Base-by-base conservation (phyloP, 2,329 filamentous ascomycete species). In the Clarireedia hainanense region DNA sequence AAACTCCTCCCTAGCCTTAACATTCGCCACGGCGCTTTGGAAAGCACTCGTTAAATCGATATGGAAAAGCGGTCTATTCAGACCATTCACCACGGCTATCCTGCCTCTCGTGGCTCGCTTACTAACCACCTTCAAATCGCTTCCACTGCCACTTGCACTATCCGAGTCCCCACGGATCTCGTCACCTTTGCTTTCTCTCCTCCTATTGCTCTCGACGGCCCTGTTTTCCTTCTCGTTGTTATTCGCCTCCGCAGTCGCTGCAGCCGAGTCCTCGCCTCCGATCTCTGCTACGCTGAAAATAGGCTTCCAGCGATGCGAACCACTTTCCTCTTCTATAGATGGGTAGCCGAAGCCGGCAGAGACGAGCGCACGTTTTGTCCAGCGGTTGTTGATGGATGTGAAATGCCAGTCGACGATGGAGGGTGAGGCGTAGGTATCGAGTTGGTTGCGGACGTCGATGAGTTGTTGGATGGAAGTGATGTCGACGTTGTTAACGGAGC, bases 251-350 rank as follows among this genome's bases (percentile, higher is more conserved):
- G 88, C 88, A 6, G 76, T 76, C 0, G 82, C 82, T 1, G 86
- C 86, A 0, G 88, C 88, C 4, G 85, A 89, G 52, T 83, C 73
- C 4, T 76, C 74, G 20, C 90, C 86, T 59, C 89, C 84, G 61
- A 95, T 84, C 67, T 96, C 90, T 2, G 92, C 89, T 23, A 97
- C 90, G 67, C 84, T 91, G 76, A 96, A 97, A 61, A 97, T 91
- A n/a, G 91, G 89, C 69, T 89, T 91, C 92, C 91, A 97, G 57
- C 88, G 81, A 60, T 81, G 55, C 9, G 30, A 34, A 71, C 74
- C 6, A 69, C 70, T 24, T 12, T 50, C 58, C n/a, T 61, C 62
- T 14, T 75, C 76, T 12, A 74, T 65, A 0, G 83, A 82, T 2
- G 90, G 91, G 68, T 87, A 91, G 1, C 92, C 92, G 67, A 97